phyloP scores from a whole-genome alignment of 1,284 basidiomycete genomes.

The Leccinum ponderosum region DNA sequence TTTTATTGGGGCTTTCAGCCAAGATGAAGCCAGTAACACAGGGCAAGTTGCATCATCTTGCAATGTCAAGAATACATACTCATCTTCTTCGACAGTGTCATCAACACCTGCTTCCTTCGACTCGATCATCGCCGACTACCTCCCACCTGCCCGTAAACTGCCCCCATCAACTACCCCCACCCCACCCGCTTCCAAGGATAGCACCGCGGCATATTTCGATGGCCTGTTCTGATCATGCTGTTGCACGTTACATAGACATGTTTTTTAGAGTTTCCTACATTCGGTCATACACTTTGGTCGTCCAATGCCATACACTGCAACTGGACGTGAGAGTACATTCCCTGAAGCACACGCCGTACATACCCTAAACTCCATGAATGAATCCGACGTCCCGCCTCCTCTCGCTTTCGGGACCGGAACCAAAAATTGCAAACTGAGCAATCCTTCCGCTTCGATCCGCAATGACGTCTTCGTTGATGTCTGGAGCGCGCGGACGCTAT shows the following conservation, averaged over 20 bases:
- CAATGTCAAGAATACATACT: background rate
- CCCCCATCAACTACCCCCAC: constrained; percentile 12
- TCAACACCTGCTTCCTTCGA: constrained; percentile 57
- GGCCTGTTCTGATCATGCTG: constrained; percentile 40
- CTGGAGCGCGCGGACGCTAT: constrained; percentile 72
- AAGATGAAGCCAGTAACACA: constrained; percentile 55
- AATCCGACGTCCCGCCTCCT: constrained; percentile 48
- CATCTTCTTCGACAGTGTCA: constrained; percentile 33
- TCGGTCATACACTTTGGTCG: constrained; percentile 25
- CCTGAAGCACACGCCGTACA: constrained; percentile 28
- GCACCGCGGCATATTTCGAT: constrained; percentile 40
- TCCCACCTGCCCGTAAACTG: constrained; percentile 37
- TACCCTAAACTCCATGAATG: constrained; percentile 85
- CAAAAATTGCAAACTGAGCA: constrained; percentile 85
- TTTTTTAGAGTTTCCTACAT: constrained; percentile 19
- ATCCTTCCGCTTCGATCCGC: constrained; percentile 77
- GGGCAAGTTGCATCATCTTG: constrained; percentile 38
- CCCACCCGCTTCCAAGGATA: constrained; percentile 20
- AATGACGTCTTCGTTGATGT: constrained; percentile 84
- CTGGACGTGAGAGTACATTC: constrained; percentile 14
- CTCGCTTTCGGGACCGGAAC: constrained; percentile 65
- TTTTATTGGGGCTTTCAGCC: constrained; percentile 68
- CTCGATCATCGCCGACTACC: constrained; percentile 69
- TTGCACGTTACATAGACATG: constrained; percentile 9
- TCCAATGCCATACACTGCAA: constrained; percentile 34